Conservation (phyloP, 2,329 filamentous ascomycete genomes). For the Helotiales sp. region DNA sequence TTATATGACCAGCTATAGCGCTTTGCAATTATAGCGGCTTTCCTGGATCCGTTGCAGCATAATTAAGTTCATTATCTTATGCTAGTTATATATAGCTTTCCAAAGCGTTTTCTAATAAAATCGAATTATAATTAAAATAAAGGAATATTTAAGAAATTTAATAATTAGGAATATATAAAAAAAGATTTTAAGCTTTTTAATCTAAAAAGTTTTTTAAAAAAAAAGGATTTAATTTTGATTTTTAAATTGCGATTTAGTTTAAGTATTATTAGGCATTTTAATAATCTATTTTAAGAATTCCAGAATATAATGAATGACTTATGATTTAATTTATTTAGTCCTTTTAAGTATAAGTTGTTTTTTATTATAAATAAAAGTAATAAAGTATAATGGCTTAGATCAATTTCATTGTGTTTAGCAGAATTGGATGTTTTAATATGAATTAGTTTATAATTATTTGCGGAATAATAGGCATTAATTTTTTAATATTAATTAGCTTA, state of each 20-base stretch:
- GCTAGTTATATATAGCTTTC: not conserved
- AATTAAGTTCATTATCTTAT: not conserved
- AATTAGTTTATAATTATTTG: not conserved
- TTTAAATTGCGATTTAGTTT: not conserved
- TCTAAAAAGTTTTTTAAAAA: not conserved
- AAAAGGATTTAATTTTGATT: not conserved
- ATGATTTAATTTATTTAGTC: not conserved
- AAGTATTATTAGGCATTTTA: too few species aligned
- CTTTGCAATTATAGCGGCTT: not conserved
- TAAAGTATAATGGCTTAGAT: not conserved
- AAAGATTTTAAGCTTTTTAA: not conserved
- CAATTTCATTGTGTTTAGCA: not conserved
- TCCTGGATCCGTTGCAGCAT: not conserved
- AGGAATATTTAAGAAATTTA: not conserved
- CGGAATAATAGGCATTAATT: not conserved
- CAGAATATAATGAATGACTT: not conserved
- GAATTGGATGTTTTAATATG: not conserved
- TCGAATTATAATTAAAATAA: not conserved
- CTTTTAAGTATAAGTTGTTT: not conserved
- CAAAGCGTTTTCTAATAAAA: not conserved
- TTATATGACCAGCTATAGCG: too few species aligned
- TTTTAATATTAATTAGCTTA: not conserved
- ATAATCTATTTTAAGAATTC: too few species aligned
- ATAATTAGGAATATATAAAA: not conserved
- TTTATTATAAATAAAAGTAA: not conserved